Evolutionary conservation across 768 basidiomycete species (phyloP).

Genomic region (Clavaria fumosa): DNA sequence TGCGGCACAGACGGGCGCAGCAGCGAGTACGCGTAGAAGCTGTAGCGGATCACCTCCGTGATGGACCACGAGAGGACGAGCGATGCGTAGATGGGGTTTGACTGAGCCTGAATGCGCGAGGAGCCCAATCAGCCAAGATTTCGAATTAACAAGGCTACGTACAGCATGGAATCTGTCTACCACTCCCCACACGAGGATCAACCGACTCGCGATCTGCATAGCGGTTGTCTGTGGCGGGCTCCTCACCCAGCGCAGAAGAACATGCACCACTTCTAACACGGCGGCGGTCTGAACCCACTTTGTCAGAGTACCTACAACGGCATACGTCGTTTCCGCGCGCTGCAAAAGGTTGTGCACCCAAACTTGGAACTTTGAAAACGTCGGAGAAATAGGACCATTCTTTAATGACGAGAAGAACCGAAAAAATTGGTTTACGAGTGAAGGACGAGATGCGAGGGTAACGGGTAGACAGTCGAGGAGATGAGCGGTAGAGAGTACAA

Average conservation of each 20-base stretch:
- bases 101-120: conserved; percentile 48
- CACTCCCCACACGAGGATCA: conserved; percentile 80
- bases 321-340: conserved; percentile 41
- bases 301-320: conserved; percentile 43
- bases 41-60: conserved; percentile 85
- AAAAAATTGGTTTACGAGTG: not conserved
- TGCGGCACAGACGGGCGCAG: conserved; percentile 37
- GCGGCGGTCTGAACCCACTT: conserved; percentile 76
- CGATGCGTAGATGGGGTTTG: conserved; percentile 67
- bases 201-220: conserved; percentile 66
- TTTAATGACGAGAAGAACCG: conserved; percentile 21
- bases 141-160: conserved; percentile 17
- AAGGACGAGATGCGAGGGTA: not conserved
- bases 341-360: conserved; percentile 28
- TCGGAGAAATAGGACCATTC: conserved; percentile 21
- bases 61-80: conserved; percentile 91
- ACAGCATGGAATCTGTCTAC: conserved; percentile 49
- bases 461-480: conserved; percentile 22
- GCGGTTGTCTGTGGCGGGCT: conserved; percentile 60
- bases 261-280: conserved; percentile 71
- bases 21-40: conserved; percentile 65
- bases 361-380: conserved; percentile 19
- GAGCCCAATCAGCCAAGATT: too few species aligned
- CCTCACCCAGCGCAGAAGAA: conserved; percentile 62
- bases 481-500: conserved; percentile 37